Evolutionary conservation across 306 rosid genomes (phyloP), one percentile per base, ranked within the genome.

Genomic region (Dalbergia cochinchinensis): DNA sequence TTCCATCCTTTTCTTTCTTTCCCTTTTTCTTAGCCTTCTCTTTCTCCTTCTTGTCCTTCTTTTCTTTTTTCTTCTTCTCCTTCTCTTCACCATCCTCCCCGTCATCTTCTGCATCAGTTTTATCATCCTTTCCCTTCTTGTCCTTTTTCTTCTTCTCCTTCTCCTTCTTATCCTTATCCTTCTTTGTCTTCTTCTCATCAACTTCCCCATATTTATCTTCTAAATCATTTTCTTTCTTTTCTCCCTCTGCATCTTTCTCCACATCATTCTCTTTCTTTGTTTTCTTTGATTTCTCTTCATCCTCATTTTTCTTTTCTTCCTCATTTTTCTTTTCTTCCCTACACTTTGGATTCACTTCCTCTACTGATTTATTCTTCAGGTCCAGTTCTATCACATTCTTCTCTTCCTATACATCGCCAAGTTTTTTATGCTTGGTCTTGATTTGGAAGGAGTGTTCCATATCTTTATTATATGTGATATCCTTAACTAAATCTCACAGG

Each of bases 381-480:
- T 89, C 88, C 63, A 63, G 26, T 75, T 88, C 83, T 15, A 44
- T 54, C 73, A 60, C 81, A 51, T 70, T 15, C 85, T 88, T 86
- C 68, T 85, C 85, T 65, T 78, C 83, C 66, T 71, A 79, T 8
- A 48, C 84, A 61, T 83, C 83, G 16, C 48, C 73, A 19, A 65
- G 69, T 15, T 66, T 82, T 48, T 19, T 48, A 78, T 81, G 87
- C 82, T 84, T 84, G 5, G 80, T 71, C 87, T 83, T 85, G 62
- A 80, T 33, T 70, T 83, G 57, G 45, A 14, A 15, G 9, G 81
- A n/a, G 57, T 78, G 86, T 71, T 82, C 98, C 92, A 92, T 88
- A 67, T 68, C 80, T 80, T 58, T 79, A 64, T 22, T 75, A 18
- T 58, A 73, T 8, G 79, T 18, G 26, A 74, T 76, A 26, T 63